A percentile compares a stretch with the other conserved stretches of the same genome.
Evolutionary conservation across 768 basidiomycete genomes (phyloP).

Genomic region (Tylopilus sp.): DNA sequence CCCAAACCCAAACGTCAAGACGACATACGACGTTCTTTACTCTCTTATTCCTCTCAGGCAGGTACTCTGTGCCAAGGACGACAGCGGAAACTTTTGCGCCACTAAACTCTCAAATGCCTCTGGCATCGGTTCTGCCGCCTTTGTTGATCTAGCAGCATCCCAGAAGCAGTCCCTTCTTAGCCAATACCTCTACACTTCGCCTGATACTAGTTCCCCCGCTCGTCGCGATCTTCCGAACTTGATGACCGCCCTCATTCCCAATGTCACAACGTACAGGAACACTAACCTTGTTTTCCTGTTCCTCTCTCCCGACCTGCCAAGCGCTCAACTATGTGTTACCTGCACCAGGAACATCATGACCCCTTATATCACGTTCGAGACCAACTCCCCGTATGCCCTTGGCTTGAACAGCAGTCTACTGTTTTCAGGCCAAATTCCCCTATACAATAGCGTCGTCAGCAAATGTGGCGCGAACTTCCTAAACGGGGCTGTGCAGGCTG

Average conservation of each 20-base stretch:
- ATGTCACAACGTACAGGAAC: constrained; percentile 48
- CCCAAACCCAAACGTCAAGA: constrained; percentile 47
- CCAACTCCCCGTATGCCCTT: constrained; percentile 65
- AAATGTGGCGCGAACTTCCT: constrained; percentile 77
- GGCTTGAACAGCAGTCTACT: constrained; percentile 66
- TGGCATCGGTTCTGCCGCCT: constrained; percentile 13
- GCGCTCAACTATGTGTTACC: constrained; percentile 59
- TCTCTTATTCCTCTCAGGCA: constrained; percentile 56
- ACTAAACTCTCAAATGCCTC: constrained; percentile 39
- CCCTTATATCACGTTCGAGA: constrained; percentile 75
- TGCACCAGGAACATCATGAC: constrained; percentile 80
- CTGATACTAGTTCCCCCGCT: constrained; percentile 17
- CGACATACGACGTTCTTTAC: constrained; percentile 81
- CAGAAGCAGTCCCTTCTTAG: constrained; percentile 13
- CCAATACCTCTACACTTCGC: constrained; percentile 25
- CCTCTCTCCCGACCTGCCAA: constrained; percentile 43
- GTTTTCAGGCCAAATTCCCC: constrained; percentile 56
- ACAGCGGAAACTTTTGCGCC: constrained; percentile 65
- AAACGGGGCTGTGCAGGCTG: constrained; percentile 61
- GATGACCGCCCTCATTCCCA: constrained; percentile 41
- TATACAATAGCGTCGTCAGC: constrained; percentile 59
- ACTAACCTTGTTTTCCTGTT: constrained; percentile 81
- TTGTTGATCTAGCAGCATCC: constrained; percentile 9
- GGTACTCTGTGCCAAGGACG: constrained; percentile 77
- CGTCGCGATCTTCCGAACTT: constrained; percentile 27